Evolutionary conservation across 2,329 filamentous ascomycete species (phyloP), one percentile per base, ranked within the genome.

Genomic region (Clathrospora elynae): DNA sequence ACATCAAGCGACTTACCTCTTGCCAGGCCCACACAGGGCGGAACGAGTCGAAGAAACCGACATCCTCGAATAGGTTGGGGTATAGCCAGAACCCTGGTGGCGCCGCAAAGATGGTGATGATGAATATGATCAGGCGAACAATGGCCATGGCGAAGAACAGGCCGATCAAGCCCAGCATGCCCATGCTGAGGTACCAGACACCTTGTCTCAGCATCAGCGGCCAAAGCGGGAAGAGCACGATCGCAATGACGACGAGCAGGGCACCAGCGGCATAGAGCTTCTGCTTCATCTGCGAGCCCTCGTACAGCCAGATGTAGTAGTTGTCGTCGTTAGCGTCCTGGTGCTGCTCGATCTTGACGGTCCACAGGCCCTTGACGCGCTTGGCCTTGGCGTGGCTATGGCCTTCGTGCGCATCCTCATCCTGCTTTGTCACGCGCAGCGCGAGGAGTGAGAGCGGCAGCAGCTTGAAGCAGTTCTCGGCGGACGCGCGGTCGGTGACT

Each of bases 121-220:
- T 86, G 77, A 99, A 99, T 18, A 99, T 78, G 49, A 99, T 95
- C 42, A 97, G 80, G 47, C 93, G 85, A 81, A 99, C 90, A 65
- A 99, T 95, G 5, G 92, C 88, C 93, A 99, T 97, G 65, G 84
- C 83, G 72, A 99, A 97, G 83, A 99, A 99, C 35, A 96, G 75
- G 42, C 88, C 93, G 31, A 99, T 82, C 19, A 97, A 77, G 29
- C 89, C 87, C 54, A 99, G 79, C 80, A 95, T 87, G 46, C 86
- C 92, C 84, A 96, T 96, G 71, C 88, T 93, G 28, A 97, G 78
- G 71, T 99, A 97, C 88, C 95, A 99, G 34, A 97, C 93, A 38
- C 92, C 93, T 60, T 93, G 85, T 62, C 93, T 83, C 73, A 99
- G 76, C 69, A 90, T 84, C 51, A 96, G 80, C 1, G 93, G 93